Evolutionary conservation across 805 yeast genomes (phyloP).

Genomic region (Priceomyces haplophilus): DNA sequence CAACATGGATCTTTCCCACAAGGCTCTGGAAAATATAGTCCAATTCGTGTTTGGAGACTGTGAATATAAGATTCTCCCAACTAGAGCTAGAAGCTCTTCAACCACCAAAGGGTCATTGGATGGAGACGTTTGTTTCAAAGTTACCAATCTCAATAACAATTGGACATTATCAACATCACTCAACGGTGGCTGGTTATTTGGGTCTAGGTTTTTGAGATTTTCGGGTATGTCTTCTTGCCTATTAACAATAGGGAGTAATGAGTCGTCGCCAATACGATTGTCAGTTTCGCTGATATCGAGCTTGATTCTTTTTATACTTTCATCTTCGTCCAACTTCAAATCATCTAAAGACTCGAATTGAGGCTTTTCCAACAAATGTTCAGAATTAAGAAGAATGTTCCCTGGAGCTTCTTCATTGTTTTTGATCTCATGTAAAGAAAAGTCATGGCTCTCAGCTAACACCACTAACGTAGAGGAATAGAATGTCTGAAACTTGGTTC

Average conservation of each 20-base stretch:
- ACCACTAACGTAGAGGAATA: slow-evolving; percentile 74
- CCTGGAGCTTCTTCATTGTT: slow-evolving; percentile 43
- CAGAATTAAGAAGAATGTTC: slow-evolving; percentile 65
- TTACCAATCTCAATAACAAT: slow-evolving; percentile 62
- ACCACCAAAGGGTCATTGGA: slow-evolving; percentile 65
- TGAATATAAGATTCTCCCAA: slow-evolving; percentile 64
- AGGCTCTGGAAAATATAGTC: slow-evolving; percentile 72
- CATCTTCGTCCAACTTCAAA: slow-evolving; percentile 30
- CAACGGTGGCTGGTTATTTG: slow-evolving; percentile 76
- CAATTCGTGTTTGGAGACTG: slow-evolving; percentile 56
- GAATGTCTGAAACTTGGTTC: slow-evolving; percentile 76
- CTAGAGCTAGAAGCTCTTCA: slow-evolving; percentile 78
- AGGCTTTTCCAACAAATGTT: slow-evolving; percentile 73
- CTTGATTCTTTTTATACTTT: slow-evolving; percentile 38
- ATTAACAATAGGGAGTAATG: slow-evolving; percentile 58
- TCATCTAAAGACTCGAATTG: slow-evolving; percentile 60
- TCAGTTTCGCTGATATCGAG: slow-evolving; percentile 31
- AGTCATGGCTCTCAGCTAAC: slow-evolving; percentile 56
- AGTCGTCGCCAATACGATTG: slow-evolving; percentile 24
- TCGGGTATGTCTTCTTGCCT: slow-evolving; percentile 63
- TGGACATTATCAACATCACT: slow-evolving; percentile 71
- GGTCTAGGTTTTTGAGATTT: slow-evolving; percentile 55
- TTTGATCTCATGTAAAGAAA: slow-evolving; percentile 21
- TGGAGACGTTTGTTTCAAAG: slow-evolving; percentile 69
- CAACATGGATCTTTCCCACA: slow-evolving; percentile 86